Base-by-base conservation (phyloP, 495 filamentous ascomycete species). In the Podospora appendiculata region DNA sequence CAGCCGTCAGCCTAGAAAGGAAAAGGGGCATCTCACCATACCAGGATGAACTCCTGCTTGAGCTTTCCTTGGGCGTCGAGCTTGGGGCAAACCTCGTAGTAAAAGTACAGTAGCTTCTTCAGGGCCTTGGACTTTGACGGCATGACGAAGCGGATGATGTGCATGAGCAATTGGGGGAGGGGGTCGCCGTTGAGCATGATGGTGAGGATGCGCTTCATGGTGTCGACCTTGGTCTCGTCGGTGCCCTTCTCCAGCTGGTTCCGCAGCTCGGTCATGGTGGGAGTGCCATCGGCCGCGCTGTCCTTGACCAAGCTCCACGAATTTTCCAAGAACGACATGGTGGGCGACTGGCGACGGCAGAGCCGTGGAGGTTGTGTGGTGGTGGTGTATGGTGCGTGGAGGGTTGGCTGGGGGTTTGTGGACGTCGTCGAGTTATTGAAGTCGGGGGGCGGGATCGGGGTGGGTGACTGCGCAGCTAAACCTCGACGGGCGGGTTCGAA, bases 131-230 rank as follows among this genome's bases (percentile, higher is more conserved):
- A 89, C 75, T 88, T 95, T 51, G 89, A 92, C 1, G 94, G 94
- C 94, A 97, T 97, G 57, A 99, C 89, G 70, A 97, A 97, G 69
- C 93, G 87, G 73, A 99, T 97, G 64, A 99, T 97, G 72, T 96
- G 94, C 94, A 99, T 99, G 57, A 99, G 81, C 14, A 99, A 80
- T 60, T 88, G 83, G 39, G 89, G 83, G 86, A 97, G 90, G 36
- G 94, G 89, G 64, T 97, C 94, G 51, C 94, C 94, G 65, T 96
- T 99, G 62, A 99, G 83, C 91, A 96, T 95, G 68, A 95, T 81
- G 55, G 89, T 95, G 56, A 97, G 78, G 71, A 99, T 87, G 74
- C 85, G 85, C 79, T 93, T 93, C 94, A 99, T 97, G 13, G 94
- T 97, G 59, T 97, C 94, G 70, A 94, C 76, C 77, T 99, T 99